Evolutionary conservation across 805 yeast genomes (phyloP).

Genomic region (Candida schatavii): DNA sequence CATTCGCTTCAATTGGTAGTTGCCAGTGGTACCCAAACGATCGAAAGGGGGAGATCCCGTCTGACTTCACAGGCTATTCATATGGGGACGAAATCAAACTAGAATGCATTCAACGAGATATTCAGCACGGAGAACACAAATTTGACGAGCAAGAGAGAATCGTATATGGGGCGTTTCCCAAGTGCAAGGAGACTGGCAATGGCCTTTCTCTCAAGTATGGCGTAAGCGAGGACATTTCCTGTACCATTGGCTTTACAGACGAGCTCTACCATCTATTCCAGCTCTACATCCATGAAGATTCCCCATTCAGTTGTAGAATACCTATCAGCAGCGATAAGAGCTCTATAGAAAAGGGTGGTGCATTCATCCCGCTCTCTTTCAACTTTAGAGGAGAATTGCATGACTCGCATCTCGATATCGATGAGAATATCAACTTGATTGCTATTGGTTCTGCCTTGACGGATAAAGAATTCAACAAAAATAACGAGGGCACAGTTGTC

Average conservation of each 20-base stretch:
- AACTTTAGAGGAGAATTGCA: slow-evolving; percentile 65
- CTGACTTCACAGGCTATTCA: slow-evolving; percentile 32
- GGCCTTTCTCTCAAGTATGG: slow-evolving; percentile 59
- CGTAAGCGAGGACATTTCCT: slow-evolving; percentile 48
- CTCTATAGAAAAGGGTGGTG: slow-evolving; percentile 42
- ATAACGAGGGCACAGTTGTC: slow-evolving; percentile 38
- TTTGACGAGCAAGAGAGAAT: slow-evolving; percentile 62
- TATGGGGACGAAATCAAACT: slow-evolving; percentile 44
- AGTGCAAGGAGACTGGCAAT: slow-evolving; percentile 60
- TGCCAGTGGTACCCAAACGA: slow-evolving; percentile 38
- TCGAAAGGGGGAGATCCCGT: slow-evolving; percentile 36
- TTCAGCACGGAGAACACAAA: slow-evolving; percentile 73
- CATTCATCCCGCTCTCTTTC: slow-evolving; percentile 57
- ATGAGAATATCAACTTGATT: slow-evolving; percentile 52
- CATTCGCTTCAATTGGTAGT: slow-evolving; percentile 5
- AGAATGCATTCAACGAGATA: slow-evolving; percentile 64
- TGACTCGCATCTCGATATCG: slow-evolving; percentile 67
- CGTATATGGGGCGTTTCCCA: slow-evolving; percentile 56
- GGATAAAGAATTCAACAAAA: slow-evolving; percentile 9
- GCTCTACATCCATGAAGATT: slow-evolving; percentile 73
- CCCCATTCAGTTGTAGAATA: slow-evolving; percentile 67
- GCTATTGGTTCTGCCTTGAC: slow-evolving; percentile 6
- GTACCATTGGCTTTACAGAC: slow-evolving; percentile 62
- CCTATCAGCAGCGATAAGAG: slow-evolving; percentile 47
- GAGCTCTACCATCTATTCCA: slow-evolving; percentile 71